Conservation (phyloP, 768 basidiomycete genomes). For the Austroboletus festivus region DNA sequence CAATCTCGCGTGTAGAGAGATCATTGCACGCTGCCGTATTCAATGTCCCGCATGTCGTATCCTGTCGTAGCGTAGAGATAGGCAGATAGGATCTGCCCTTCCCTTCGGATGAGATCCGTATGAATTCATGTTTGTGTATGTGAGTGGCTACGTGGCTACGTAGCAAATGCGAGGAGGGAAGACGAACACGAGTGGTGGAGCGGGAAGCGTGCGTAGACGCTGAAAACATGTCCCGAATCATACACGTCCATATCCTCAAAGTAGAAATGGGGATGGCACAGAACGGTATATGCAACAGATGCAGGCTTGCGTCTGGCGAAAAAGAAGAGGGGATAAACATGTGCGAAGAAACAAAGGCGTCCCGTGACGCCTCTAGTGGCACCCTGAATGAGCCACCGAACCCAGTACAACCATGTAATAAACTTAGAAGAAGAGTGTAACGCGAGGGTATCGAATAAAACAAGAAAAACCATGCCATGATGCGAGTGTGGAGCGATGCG, state of each 20-base stretch:
- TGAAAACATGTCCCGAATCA: slow-evolving; percentile 9
- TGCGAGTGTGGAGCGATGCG: slow-evolving; percentile 12
- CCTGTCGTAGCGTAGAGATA: neutral
- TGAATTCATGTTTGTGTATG: slow-evolving; percentile 1
- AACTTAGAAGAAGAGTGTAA: slow-evolving; percentile 4
- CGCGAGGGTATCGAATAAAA: slow-evolving; percentile 8
- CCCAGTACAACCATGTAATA: slow-evolving; percentile 10
- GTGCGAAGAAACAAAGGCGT: neutral
- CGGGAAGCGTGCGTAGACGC: neutral
- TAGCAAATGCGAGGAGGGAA: neutral
- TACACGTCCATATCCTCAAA: slow-evolving; percentile 1
- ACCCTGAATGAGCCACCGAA: slow-evolving; percentile 1
- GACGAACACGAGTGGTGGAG: neutral
- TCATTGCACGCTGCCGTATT: too few species aligned
- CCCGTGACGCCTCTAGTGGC: slow-evolving; percentile 9
- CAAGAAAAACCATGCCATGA: slow-evolving; percentile 13
- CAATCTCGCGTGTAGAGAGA: too few species aligned
- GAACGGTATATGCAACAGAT: slow-evolving; percentile 4
- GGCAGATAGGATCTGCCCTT: neutral
- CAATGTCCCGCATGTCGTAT: neutral
- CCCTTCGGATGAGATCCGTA: slow-evolving; percentile 2
- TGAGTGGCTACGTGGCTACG: neutral
- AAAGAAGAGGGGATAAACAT: neutral
- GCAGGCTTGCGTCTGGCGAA: neutral
- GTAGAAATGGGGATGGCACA: neutral